Conservation (phyloP, 1,284 basidiomycete genomes). For the Rhodotorula sp. region DNA sequence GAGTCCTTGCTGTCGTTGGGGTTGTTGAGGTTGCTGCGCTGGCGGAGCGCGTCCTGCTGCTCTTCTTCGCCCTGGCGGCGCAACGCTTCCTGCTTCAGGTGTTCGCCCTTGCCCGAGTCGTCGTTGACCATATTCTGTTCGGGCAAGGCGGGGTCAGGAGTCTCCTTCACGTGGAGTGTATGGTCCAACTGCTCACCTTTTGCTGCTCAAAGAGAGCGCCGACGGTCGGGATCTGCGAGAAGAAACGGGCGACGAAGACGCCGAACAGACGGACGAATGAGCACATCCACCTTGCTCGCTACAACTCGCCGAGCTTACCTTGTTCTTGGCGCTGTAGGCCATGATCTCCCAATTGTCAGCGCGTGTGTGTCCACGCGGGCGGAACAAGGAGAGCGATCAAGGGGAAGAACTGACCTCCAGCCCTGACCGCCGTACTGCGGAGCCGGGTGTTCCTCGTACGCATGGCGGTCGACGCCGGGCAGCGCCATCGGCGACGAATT, state of each 20-base stretch:
- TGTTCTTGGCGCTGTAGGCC: conserved; percentile 17
- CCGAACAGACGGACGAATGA: neutral
- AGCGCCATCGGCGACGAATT: neutral
- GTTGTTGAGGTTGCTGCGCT: conserved; percentile 2
- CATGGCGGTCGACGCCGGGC: neutral
- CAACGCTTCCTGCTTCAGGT: conserved; percentile 5
- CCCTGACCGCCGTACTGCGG: conserved; percentile 16
- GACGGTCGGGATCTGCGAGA: conserved; percentile 51
- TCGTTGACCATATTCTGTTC: conserved; percentile 6
- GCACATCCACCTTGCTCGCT: neutral
- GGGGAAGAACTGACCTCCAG: conserved; percentile 4
- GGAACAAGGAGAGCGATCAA: neutral
- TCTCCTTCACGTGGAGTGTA: no score
- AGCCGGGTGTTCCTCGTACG: conserved; percentile 10
- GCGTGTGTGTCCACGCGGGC: no score
- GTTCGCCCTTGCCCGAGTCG: conserved; percentile 12
- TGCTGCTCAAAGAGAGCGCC: conserved; percentile 47
- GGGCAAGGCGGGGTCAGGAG: neutral
- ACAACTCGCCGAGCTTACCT: conserved; percentile 2
- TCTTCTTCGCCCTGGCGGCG: neutral
- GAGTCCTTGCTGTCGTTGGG: neutral
- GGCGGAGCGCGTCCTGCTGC: neutral
- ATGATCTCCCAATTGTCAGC: neutral
- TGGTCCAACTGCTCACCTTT: conserved; percentile 14
- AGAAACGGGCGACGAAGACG: neutral